Evolutionary conservation across 495 filamentous ascomycete species (phyloP).

Genomic region (Penicillium roqueforti): DNA sequence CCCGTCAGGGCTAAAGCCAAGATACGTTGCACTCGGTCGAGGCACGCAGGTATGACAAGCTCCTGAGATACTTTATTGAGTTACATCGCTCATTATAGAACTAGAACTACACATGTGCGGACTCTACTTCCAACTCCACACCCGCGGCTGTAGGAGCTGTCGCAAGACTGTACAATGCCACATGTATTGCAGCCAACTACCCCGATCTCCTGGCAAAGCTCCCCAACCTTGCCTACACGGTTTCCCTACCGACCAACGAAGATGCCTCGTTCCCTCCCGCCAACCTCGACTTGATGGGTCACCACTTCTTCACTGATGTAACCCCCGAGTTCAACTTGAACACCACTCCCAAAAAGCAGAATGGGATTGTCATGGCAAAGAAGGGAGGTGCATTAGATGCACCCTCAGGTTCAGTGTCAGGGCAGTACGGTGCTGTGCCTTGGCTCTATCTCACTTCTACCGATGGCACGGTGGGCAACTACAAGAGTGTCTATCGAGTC

Average conservation of each 20-base stretch:
- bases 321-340: slow-evolving; percentile 79
- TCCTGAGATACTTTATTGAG: not conserved
- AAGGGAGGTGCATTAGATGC: slow-evolving; percentile 54
- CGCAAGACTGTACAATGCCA: slow-evolving; percentile 82
- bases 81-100: slow-evolving; percentile 5
- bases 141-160: slow-evolving; percentile 71
- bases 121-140: slow-evolving; percentile 47
- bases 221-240: slow-evolving; percentile 31
- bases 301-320: slow-evolving; percentile 69
- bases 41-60: slow-evolving; percentile 56
- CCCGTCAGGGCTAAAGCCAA: slow-evolving; percentile 54
- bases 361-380: slow-evolving; percentile 59
- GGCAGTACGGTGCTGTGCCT: slow-evolving; percentile 60
- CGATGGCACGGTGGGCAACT: slow-evolving; percentile 52
- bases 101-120: slow-evolving; percentile 84
- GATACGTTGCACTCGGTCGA: slow-evolving; percentile 79
- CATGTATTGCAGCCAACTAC: slow-evolving; percentile 66
- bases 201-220: slow-evolving; percentile 58
- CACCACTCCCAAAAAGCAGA: slow-evolving; percentile 46
- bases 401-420: slow-evolving; percentile 52
- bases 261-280: slow-evolving; percentile 39
- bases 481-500: slow-evolving; percentile 78
- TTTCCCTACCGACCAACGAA: slow-evolving; percentile 40
- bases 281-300: slow-evolving; percentile 61
- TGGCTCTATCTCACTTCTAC: slow-evolving; percentile 49